Evolutionary conservation across 2,329 filamentous ascomycete species (phyloP), one percentile per base, ranked within the genome.

Genomic region (Neoscytalidium dimidiatum): DNA sequence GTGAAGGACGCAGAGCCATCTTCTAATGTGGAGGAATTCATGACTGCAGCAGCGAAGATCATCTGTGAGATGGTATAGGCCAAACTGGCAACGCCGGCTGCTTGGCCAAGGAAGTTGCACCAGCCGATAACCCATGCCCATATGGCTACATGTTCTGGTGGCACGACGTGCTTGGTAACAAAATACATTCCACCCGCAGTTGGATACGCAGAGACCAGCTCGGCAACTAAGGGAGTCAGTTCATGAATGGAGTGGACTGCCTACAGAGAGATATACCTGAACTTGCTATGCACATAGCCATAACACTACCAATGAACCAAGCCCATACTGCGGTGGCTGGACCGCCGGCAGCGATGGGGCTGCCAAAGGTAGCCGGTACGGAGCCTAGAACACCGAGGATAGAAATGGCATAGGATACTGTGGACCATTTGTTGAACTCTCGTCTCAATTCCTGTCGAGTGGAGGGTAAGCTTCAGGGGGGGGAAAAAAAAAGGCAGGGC

Each of bases 61-160:
- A 89, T 88, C 71, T 89, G 87, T 19, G 84, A 83, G 53, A 89
- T 84, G 0, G 85, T 87, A 66, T 88, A 89, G 19, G 83, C 85
- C 49, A 89, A 81, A 71, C 85, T 87, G 9, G 86, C 85, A 13
- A 88, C 86, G 41, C 86, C 86, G 13, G 85, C 85, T 7, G 86
- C 87, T 74, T 90, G 87, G 7, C 87, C 87, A 0, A 89, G 80
- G 33, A 89, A 83, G 68, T 89, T 90, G 71, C 85, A 87, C 87
- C 86, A 89, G n/a, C 87, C 87, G 64, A 88, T 86, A 48, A 88
- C 79, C 87, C 87, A 89, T 0, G 86, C 83, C 80, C 86, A 88
- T 13, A 88, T 82, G 1, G 87, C 84, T 31, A 88, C 85, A 71
- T 88, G 83, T 64, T 86, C 81, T 17, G 80, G 77, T 8, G 86